These are phyloP conservation scores for Pichia kluyveri DNA, from an alignment of 805 yeast species.

Conservation along the genomic window DNA sequence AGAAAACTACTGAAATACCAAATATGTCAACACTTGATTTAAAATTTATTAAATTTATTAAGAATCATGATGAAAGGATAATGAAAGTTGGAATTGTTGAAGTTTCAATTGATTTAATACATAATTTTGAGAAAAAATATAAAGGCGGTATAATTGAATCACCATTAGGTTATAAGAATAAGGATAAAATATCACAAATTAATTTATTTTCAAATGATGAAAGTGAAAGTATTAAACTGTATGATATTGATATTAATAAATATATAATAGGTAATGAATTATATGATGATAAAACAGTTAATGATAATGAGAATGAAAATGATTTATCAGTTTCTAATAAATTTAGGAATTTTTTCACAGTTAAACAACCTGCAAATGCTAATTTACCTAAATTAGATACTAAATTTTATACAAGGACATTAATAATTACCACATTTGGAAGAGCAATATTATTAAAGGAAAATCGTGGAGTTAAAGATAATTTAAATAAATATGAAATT, in stretches of 20 bases:
- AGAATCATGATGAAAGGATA: constrained; percentile 51
- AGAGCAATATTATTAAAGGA: constrained; percentile 47
- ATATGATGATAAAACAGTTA: background rate
- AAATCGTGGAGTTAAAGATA: constrained; percentile 22
- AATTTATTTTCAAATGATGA: constrained; percentile 11
- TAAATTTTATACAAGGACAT: constrained; percentile 35
- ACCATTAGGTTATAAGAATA: constrained; percentile 41
- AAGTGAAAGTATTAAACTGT: constrained; percentile 22
- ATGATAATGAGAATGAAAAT: constrained; percentile 14
- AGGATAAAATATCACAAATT: constrained; percentile 19
- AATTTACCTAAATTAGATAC: constrained; percentile 11
- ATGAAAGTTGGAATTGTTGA: constrained; percentile 46
- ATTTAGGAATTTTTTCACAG: constrained; percentile 23
- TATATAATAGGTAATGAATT: constrained; percentile 3
- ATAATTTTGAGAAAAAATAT: constrained; percentile 44
- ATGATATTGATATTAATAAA: constrained; percentile 7
- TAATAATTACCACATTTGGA: constrained; percentile 55
- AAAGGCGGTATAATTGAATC: constrained; percentile 51
- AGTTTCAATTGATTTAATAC: constrained; percentile 36
- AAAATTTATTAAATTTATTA: constrained; percentile 49
- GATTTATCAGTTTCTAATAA: constrained; percentile 11
- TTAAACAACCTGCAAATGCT: constrained; percentile 3
- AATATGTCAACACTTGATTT: constrained; percentile 46
- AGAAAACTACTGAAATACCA: constrained; percentile 24
- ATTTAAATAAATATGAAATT: constrained; percentile 35